phyloP scores from a whole-genome alignment of 192 early-diverging fungal species.

The Pecoramyces ruminantium region DNA sequence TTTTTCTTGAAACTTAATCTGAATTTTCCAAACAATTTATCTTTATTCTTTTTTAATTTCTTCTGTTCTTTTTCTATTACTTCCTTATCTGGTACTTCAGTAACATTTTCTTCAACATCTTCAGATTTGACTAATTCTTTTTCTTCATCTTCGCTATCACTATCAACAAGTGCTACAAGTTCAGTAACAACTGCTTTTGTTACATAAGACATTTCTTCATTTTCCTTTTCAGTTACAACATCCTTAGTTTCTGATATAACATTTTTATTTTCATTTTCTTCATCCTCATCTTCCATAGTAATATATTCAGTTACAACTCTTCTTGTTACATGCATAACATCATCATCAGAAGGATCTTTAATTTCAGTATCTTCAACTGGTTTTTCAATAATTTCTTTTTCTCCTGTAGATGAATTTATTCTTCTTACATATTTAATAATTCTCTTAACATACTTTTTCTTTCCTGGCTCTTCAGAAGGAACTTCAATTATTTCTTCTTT shows the following conservation, averaged over 20 bases:
- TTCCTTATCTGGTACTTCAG: neutral
- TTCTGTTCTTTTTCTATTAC: neutral
- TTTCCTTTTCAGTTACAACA: neutral
- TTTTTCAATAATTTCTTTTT: no score
- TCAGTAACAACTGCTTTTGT: neutral
- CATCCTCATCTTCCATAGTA: neutral
- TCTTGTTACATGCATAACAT: neutral
- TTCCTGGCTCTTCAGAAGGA: no score
- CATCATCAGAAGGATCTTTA: neutral
- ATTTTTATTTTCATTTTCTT: neutral
- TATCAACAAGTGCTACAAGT: neutral
- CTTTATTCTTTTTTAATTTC: neutral
- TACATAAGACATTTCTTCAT: neutral
- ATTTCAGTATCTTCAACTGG: neutral
- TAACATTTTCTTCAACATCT: neutral
- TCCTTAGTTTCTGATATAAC: neutral
- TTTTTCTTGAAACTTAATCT: neutral
- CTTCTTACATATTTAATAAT: no score
- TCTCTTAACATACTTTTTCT: no score
- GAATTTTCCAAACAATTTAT: neutral
- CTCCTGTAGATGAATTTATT: no score
- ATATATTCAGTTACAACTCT: neutral
- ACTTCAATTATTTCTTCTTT: no score
- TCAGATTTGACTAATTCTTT: neutral
- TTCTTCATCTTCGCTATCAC: neutral